phyloP scores from a whole-genome alignment of 1,284 basidiomycete genomes.

The Tetrapyrgos nigripes region DNA sequence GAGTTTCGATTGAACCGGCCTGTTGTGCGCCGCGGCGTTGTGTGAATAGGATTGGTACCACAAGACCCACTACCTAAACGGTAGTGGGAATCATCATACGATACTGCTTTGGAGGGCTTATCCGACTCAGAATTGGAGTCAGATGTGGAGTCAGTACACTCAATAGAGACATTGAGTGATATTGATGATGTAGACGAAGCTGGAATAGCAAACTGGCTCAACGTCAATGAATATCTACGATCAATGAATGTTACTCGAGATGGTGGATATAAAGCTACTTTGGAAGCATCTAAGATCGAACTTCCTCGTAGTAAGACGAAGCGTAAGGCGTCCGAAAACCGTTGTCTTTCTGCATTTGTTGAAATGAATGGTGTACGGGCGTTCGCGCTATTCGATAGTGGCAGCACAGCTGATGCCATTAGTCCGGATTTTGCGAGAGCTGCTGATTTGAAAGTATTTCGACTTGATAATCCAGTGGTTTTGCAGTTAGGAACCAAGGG shows the following conservation, averaged over 20 bases:
- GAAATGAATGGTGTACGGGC: too few relatives aligned
- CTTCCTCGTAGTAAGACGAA: background rate
- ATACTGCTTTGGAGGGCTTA: background rate
- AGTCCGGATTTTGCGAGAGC: conserved; percentile 24
- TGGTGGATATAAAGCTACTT: background rate
- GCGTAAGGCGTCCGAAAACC: background rate
- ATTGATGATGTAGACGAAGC: background rate
- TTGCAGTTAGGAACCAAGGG: too few relatives aligned
- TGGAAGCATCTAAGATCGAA: background rate
- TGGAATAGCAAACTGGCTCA: background rate
- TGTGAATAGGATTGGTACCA: too few relatives aligned
- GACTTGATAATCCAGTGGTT: conserved; percentile 26
- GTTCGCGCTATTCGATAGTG: conserved; percentile 27
- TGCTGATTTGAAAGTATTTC: conserved; percentile 8
- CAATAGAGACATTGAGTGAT: background rate
- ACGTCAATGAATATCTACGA: conserved; percentile 6
- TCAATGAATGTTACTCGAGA: conserved; percentile 2
- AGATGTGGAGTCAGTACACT: background rate
- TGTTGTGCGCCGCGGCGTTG: too few relatives aligned
- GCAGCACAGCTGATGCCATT: conserved; percentile 27
- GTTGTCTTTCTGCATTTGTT: conserved; percentile 11
- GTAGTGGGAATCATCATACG: too few relatives aligned
- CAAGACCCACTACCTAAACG: too few relatives aligned
- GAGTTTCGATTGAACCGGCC: too few relatives aligned
- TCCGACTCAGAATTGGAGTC: background rate